Evolutionary conservation across 352 stramenopile genomes (phyloP), one percentile per base, ranked within the genome.

Genomic region (Blastocystis sp.): DNA sequence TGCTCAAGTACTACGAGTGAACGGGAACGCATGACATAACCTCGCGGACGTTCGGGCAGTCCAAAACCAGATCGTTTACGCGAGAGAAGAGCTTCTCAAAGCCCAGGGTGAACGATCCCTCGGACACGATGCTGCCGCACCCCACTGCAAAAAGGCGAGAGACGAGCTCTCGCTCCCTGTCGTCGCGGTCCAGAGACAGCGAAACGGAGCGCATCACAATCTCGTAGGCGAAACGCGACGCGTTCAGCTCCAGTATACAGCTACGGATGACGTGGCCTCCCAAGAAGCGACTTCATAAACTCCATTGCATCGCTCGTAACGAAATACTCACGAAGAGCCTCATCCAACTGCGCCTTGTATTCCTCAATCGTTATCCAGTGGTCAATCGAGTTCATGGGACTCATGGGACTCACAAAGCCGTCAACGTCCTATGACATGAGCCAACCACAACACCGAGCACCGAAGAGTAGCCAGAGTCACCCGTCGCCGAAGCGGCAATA

Each of bases 61-160:
- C 97, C 70, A 98, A 96, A 85, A 95, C 93, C 80, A 99, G 93
- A 91, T 99, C 97, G 50, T 98, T 95, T 9, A 98, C 93, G 10
- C 96, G 93, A 88, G 99, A 93, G 65, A 99, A 93, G 39, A 99
- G 93, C 33, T 96, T 93, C 88, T 98, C 95, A 91, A 99, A 99
- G 35, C 97, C 97, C 85, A 93, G 92, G 77, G 50, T 66, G 45
- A 93, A 80, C 26, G 91, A 63, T 16, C 55, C 59, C 45, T 45
- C n/a, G 0, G 90, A 92, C 21, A 93, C 66, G 4, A 92, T 29
- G 37, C 74, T 82, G 9, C 98, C 93, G 91, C 98, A 97, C 61
- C 98, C 91, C 85, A 95, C 94, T 37, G 95, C 97, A 74, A 98
- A 93, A 37, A 98, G 90, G 33, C 95, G 93, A 41, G 94, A 97